Percentiles rank a stretch among this genome's conserved stretches.
These are phyloP conservation scores for Odontarrhena argentea DNA, from an alignment of 345 rosid genomes.

Conservation along the genomic window DNA sequence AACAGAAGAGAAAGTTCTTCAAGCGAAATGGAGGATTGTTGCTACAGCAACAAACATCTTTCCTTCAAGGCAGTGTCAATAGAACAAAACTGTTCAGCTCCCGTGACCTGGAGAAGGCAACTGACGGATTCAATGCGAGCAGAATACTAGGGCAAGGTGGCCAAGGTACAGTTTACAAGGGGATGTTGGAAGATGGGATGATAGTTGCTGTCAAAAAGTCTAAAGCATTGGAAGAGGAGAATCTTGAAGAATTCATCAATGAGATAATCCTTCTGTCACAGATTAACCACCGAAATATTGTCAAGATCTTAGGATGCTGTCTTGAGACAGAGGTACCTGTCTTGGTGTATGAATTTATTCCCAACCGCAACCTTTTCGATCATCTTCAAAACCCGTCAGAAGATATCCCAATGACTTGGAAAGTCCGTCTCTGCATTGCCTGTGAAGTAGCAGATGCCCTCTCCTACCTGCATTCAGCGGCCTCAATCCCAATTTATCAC, in stretches of 20 bases:
- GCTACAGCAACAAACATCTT: slow-evolving; percentile 37
- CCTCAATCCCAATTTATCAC: slow-evolving; percentile 48
- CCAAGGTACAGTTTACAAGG: slow-evolving; percentile 46
- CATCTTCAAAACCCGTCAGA: slow-evolving; percentile 41
- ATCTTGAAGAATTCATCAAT: slow-evolving; percentile 52
- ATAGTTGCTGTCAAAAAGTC: slow-evolving; percentile 51
- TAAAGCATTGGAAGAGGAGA: slow-evolving; percentile 41
- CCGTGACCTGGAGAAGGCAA: slow-evolving; percentile 31
- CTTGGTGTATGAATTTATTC: slow-evolving; percentile 49
- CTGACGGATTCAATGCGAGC: neutral
- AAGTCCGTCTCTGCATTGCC: slow-evolving; percentile 43
- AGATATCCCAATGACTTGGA: slow-evolving; percentile 40
- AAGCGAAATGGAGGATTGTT: slow-evolving; percentile 43
- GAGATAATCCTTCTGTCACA: slow-evolving; percentile 50
- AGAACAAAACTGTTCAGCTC: slow-evolving; percentile 35
- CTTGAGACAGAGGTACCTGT: slow-evolving; percentile 53
- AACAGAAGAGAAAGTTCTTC: slow-evolving; percentile 33
- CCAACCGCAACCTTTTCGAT: slow-evolving; percentile 46
- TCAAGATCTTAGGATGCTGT: slow-evolving; percentile 52
- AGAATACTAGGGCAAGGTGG: slow-evolving; percentile 34
- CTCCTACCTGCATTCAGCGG: slow-evolving; percentile 47
- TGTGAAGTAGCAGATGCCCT: slow-evolving; percentile 43
- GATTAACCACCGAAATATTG: slow-evolving; percentile 50
- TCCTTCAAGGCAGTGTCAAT: slow-evolving; percentile 26
- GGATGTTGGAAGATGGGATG: slow-evolving; percentile 37